phyloP scores from a whole-genome alignment of 352 stramenopile genomes.

The Pythium sukuiense region DNA sequence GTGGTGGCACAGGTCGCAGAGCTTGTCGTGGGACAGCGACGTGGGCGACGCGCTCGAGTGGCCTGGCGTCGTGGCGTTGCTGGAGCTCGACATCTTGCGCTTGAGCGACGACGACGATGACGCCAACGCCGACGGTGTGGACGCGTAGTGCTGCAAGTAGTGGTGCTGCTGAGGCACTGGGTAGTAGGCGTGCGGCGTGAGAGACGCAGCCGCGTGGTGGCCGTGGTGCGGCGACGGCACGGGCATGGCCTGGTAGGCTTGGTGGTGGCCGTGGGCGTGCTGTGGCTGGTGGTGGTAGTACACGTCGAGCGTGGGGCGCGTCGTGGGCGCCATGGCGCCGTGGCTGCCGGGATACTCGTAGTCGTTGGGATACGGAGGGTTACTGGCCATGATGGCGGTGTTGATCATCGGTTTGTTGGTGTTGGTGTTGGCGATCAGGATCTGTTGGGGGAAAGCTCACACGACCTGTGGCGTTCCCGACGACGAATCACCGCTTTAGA shows the following conservation, averaged over 20 bases:
- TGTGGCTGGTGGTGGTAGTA: slow-evolving; percentile 32
- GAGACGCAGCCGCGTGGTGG: slow-evolving; percentile 15
- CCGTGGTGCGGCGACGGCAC: slow-evolving; percentile 24
- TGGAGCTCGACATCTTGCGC: slow-evolving; percentile 35
- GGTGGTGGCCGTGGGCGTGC: slow-evolving; percentile 13
- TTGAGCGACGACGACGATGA: slow-evolving; percentile 36
- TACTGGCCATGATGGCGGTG: slow-evolving; percentile 22
- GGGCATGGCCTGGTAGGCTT: slow-evolving; percentile 16
- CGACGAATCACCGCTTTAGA: not conserved
- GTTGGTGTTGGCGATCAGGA: not conserved
- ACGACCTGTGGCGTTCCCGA: not conserved
- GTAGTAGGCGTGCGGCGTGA: slow-evolving; percentile 30
- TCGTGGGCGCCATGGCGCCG: slow-evolving; percentile 1
- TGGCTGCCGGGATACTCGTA: slow-evolving; percentile 21
- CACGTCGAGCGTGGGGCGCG: slow-evolving; percentile 30
- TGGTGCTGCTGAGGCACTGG: slow-evolving; percentile 23
- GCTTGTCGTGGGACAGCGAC: slow-evolving; percentile 33
- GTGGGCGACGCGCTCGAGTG: slow-evolving; percentile 14
- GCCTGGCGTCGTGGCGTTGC: slow-evolving; percentile 17
- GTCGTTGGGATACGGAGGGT: slow-evolving; percentile 25
- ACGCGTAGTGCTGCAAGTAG: slow-evolving; percentile 34
- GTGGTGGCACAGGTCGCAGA: slow-evolving; percentile 81
- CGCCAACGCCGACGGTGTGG: slow-evolving; percentile 29
- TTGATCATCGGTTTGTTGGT: slow-evolving; percentile 18
- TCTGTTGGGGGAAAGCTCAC: not conserved